Conservation (phyloP, 352 stramenopile genomes). For the Saprolegnia parasitica region DNA sequence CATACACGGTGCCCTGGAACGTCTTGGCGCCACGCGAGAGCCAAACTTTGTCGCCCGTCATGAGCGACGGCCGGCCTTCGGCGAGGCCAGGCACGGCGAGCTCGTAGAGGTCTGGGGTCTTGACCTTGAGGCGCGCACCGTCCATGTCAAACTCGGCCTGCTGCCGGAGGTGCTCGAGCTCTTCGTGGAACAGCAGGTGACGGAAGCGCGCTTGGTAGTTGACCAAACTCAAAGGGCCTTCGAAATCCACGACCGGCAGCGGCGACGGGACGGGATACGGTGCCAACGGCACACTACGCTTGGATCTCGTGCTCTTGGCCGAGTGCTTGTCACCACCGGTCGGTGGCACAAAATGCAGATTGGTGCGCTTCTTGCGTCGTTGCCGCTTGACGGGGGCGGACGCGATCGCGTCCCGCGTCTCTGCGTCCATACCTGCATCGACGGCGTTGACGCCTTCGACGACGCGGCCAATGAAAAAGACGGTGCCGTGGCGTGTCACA, state of each 20-base stretch:
- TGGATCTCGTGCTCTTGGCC: background rate
- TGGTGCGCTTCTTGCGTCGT: slow-evolving; percentile 6
- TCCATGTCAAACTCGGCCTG: slow-evolving; percentile 36
- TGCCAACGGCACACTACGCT: background rate
- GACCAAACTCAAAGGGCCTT: background rate
- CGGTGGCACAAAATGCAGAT: slow-evolving; percentile 9
- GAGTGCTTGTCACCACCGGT: background rate
- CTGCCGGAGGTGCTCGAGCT: slow-evolving; percentile 32
- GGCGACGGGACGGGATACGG: background rate
- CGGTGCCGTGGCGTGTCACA: background rate
- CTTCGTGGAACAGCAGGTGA: slow-evolving; percentile 34
- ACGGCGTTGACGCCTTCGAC: slow-evolving; percentile 11
- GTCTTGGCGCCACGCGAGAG: slow-evolving; percentile 29
- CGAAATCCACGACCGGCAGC: background rate
- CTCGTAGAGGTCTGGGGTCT: slow-evolving; percentile 13
- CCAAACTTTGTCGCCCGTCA: slow-evolving; percentile 34
- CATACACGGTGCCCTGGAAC: slow-evolving; percentile 2
- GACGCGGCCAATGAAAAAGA: slow-evolving; percentile 14
- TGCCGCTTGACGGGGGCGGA: background rate
- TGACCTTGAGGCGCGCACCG: slow-evolving; percentile 20
- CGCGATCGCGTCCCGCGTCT: background rate
- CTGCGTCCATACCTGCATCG: slow-evolving; percentile 12
- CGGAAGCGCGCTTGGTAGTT: slow-evolving; percentile 28
- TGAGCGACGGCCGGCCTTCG: slow-evolving; percentile 33
- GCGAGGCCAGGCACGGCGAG: slow-evolving; percentile 34